Conservation (phyloP, 495 filamentous ascomycete species). For the Pyrenopolyporus hunteri region DNA sequence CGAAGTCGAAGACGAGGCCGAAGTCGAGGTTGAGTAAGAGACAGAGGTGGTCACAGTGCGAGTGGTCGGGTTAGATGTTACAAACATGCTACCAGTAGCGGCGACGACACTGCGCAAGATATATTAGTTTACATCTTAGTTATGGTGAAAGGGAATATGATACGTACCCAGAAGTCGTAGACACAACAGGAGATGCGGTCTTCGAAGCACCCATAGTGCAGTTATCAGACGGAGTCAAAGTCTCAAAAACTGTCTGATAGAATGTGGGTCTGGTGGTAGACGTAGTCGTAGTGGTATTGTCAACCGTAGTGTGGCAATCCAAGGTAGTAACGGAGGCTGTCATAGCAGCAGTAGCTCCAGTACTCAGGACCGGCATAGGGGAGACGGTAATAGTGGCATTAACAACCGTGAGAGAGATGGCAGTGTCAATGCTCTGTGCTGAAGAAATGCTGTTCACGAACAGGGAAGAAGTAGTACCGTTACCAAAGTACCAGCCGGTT, state of each 20-base stretch:
- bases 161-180: slow-evolving; percentile 25
- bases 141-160: not conserved
- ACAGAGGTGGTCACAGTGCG: not conserved
- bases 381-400: slow-evolving; percentile 26
- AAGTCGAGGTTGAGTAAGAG: not conserved
- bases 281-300: not conserved
- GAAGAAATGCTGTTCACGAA: not conserved
- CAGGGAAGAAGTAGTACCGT: not conserved
- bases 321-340: slow-evolving; percentile 6
- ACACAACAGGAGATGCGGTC: not conserved
- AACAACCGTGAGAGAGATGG: not conserved
- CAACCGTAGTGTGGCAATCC: not conserved
- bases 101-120: slow-evolving; percentile 6
- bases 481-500: not conserved
- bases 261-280: slow-evolving; percentile 3
- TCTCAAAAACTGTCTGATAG: slow-evolving; percentile 14
- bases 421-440: not conserved
- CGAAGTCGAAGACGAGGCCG: too few relatives aligned
- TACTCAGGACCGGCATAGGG: slow-evolving; percentile 10
- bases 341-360: slow-evolving; percentile 16
- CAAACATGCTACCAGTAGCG: not conserved
- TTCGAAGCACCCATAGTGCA: slow-evolving; percentile 10
- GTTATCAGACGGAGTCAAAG: slow-evolving; percentile 15
- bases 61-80: not conserved
- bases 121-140: slow-evolving; percentile 12